Evolutionary conservation across 2,329 filamentous ascomycete species (phyloP).

Genomic region (Scedosporium boydii): DNA sequence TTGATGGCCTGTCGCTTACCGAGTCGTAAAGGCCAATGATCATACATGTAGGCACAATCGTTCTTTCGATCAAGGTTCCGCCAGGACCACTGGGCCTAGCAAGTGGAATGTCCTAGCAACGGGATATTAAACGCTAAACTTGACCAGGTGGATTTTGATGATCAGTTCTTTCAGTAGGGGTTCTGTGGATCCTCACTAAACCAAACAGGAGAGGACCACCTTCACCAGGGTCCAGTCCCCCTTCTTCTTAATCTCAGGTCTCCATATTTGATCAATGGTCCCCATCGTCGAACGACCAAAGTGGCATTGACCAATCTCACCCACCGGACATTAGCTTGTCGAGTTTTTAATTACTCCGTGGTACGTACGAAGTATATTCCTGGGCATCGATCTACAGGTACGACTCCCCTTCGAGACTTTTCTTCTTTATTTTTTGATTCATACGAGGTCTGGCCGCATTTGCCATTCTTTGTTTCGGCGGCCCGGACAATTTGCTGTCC

Average conservation of each 20-base stretch:
- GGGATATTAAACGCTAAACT: background rate
- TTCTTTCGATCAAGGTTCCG: background rate
- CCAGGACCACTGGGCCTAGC: background rate
- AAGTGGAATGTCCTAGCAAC: background rate
- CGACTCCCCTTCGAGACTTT: background rate
- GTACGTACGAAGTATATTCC: too few species aligned
- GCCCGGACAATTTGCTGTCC: too few species aligned
- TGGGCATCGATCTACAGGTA: background rate
- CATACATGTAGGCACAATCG: background rate
- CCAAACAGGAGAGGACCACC: too few species aligned
- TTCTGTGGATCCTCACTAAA: too few species aligned
- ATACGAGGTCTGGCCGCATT: background rate
- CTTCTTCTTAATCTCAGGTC: too few species aligned
- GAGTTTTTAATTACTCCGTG: background rate
- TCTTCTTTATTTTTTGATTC: background rate
- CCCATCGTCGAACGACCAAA: background rate
- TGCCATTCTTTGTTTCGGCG: background rate
- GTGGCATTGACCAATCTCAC: background rate
- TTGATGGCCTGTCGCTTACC: background rate
- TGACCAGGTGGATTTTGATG: background rate
- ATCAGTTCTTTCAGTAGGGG: background rate
- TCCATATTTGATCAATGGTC: background rate
- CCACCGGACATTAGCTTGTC: background rate
- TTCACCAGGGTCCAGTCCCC: too few species aligned
- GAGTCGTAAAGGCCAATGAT: background rate